Evolutionary conservation across 352 stramenopile genomes (phyloP).

Genomic region (Globisporangium nunn): DNA sequence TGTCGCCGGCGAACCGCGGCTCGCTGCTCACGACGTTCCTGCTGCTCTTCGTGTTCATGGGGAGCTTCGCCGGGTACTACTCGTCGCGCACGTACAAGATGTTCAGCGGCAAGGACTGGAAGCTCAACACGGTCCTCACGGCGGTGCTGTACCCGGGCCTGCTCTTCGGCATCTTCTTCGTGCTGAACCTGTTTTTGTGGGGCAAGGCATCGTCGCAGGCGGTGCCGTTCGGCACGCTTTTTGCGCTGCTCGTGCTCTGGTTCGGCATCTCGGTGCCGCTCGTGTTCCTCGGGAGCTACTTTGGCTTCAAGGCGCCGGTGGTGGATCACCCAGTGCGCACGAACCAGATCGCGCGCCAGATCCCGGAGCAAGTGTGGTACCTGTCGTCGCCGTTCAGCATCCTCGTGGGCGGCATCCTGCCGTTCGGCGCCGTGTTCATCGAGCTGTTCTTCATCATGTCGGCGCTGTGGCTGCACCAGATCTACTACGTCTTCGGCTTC

Average conservation of each 20-base stretch:
- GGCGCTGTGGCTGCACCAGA: constrained; percentile 98
- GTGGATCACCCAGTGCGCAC: constrained; percentile 88
- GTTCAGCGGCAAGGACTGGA: constrained; percentile 97
- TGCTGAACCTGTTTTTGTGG: constrained; percentile 96
- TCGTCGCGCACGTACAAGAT: constrained; percentile 98
- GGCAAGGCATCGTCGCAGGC: constrained; percentile 79
- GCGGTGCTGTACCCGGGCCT: constrained; percentile 92
- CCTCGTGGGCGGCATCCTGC: constrained; percentile 95
- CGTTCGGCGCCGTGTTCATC: constrained; percentile 99
- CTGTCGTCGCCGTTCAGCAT: constrained; percentile 91
- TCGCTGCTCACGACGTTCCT: constrained; percentile 95
- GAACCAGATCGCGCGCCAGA: constrained; percentile 88
- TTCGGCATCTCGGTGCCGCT: constrained; percentile 97
- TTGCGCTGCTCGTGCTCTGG: constrained; percentile 96
- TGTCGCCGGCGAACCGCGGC: constrained; percentile 96
- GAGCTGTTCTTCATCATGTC: constrained; percentile 99
- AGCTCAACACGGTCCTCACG: constrained; percentile 94
- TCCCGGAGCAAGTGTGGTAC: constrained; percentile 95
- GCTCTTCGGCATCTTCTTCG: constrained; percentile 93
- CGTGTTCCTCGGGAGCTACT: constrained; percentile 97
- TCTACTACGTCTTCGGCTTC: constrained; percentile 99
- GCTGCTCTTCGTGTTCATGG: constrained; percentile 98
- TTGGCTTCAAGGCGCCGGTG: constrained; percentile 88
- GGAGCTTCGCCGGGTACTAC: constrained; percentile 95
- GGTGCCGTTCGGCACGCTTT: constrained; percentile 95